Percentiles rank a stretch among this genome's conserved stretches.
Conservation (phyloP, 345 rosid species). For the Brassica nigra region DNA sequence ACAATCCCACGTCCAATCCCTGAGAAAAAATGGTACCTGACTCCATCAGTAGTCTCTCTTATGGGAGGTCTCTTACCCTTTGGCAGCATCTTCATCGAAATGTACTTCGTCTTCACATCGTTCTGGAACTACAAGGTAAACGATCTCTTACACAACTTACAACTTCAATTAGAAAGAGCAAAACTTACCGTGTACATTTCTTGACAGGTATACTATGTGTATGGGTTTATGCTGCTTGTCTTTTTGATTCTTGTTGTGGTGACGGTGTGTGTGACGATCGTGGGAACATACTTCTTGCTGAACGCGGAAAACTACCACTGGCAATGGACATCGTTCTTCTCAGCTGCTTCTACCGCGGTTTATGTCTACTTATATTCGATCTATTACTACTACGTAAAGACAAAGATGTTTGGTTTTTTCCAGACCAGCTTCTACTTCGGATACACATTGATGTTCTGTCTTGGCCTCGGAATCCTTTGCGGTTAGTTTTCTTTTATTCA, state of each 20-base stretch:
- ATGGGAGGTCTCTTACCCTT: slow-evolving; percentile 96
- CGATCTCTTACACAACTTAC: neutral
- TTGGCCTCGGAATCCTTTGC: slow-evolving; percentile 91
- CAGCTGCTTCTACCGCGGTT: slow-evolving; percentile 94
- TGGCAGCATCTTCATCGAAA: slow-evolving; percentile 96
- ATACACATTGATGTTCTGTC: slow-evolving; percentile 95
- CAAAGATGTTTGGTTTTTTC: slow-evolving; percentile 93
- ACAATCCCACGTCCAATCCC: slow-evolving; percentile 98
- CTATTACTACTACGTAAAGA: slow-evolving; percentile 85
- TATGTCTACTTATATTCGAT: slow-evolving; percentile 87
- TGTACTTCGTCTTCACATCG: slow-evolving; percentile 96
- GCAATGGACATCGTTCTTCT: slow-evolving; percentile 98
- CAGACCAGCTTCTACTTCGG: slow-evolving; percentile 95
- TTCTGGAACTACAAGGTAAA: slow-evolving; percentile 98
- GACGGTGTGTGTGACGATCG: slow-evolving; percentile 91
- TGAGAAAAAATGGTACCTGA: slow-evolving; percentile 96
- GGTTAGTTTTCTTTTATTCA: slow-evolving; percentile 53
- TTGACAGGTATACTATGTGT: slow-evolving; percentile 88
- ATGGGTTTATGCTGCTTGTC: slow-evolving; percentile 90
- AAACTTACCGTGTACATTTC: neutral
- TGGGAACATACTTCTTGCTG: slow-evolving; percentile 88
- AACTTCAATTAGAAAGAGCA: neutral
- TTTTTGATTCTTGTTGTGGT: slow-evolving; percentile 86
- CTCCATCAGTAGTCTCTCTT: slow-evolving; percentile 84
- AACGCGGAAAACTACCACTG: slow-evolving; percentile 98